Conservation (phyloP, 768 basidiomycete species). For the Suillus subaureus region DNA sequence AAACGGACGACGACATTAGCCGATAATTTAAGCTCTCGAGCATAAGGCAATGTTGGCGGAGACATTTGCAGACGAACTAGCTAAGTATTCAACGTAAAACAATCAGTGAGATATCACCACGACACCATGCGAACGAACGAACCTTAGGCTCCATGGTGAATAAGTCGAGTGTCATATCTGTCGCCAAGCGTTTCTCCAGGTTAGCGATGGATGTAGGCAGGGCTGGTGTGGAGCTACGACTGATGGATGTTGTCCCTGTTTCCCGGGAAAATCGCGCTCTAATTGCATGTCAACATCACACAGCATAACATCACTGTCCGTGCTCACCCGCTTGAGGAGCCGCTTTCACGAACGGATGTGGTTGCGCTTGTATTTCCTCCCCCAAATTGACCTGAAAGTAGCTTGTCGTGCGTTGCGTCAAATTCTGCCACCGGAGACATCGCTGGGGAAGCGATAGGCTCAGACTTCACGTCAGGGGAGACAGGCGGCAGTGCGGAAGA, state of each 20-base stretch:
- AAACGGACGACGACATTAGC: conserved; percentile 75
- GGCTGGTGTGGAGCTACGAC: conserved; percentile 52
- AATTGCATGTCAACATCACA: conserved; percentile 14
- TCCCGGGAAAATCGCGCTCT: conserved; percentile 67
- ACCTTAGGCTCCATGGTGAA: conserved; percentile 97
- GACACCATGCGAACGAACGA: conserved; percentile 13
- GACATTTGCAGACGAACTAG: conserved; percentile 89
- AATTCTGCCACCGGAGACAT: conserved; percentile 6
- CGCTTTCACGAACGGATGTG: conserved; percentile 55
- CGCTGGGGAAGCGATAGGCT: conserved; percentile 3
- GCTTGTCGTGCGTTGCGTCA: conserved; percentile 8
- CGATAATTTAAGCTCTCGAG: conserved; percentile 74
- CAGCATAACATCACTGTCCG: not conserved
- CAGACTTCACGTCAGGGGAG: not conserved
- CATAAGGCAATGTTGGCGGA: conserved; percentile 76
- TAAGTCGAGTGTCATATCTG: conserved; percentile 83
- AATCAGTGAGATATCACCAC: conserved; percentile 9
- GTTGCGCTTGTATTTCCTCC: conserved; percentile 43
- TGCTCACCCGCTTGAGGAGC: conserved; percentile 59
- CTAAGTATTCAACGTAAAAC: conserved; percentile 41
- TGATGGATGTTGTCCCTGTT: conserved; percentile 55
- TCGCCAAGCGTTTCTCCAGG: conserved; percentile 78
- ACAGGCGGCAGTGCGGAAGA: conserved; percentile 1
- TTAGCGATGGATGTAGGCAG: conserved; percentile 66
- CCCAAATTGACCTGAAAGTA: conserved; percentile 27